phyloP scores from a whole-genome alignment of 345 rosid species.

The Toxicodendron radicans region DNA sequence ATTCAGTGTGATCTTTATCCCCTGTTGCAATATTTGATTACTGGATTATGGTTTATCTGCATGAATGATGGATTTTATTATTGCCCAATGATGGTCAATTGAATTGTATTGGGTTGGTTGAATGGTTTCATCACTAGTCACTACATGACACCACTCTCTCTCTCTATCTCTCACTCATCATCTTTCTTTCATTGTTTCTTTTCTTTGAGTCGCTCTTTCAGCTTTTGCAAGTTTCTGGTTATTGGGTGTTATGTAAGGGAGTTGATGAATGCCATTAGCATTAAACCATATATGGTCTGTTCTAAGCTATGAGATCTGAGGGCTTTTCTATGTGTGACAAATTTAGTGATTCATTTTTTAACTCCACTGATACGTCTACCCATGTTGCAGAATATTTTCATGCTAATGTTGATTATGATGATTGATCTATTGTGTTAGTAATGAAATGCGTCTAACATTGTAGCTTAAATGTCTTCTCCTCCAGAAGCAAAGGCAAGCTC shows the following conservation, averaged over 20 bases:
- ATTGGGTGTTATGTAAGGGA: conserved; percentile 12
- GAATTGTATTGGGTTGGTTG: conserved; percentile 13
- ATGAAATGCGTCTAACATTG: too few species aligned
- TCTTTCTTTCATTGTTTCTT: neutral
- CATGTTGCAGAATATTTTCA: too few species aligned
- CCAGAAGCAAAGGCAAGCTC: too few species aligned
- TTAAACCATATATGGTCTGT: conserved; percentile 12
- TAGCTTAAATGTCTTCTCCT: too few species aligned
- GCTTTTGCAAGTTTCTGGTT: neutral
- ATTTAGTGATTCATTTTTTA: too few species aligned
- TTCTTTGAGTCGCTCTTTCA: neutral
- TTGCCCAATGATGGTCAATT: conserved; percentile 19
- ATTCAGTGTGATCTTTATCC: too few species aligned
- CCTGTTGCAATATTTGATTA: neutral
- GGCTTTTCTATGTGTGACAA: neutral
- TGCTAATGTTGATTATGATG: too few species aligned
- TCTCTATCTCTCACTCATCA: neutral
- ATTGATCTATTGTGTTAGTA: too few species aligned
- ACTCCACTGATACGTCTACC: too few species aligned
- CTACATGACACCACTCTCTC: conserved; percentile 2
- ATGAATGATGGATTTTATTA: neutral
- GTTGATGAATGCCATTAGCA: conserved; percentile 12
- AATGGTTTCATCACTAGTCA: neutral
- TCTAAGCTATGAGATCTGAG: conserved; percentile 26
- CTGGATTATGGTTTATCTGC: neutral